Base-by-base conservation (phyloP, 495 filamentous ascomycete species). In the Daldinia decipiens region DNA sequence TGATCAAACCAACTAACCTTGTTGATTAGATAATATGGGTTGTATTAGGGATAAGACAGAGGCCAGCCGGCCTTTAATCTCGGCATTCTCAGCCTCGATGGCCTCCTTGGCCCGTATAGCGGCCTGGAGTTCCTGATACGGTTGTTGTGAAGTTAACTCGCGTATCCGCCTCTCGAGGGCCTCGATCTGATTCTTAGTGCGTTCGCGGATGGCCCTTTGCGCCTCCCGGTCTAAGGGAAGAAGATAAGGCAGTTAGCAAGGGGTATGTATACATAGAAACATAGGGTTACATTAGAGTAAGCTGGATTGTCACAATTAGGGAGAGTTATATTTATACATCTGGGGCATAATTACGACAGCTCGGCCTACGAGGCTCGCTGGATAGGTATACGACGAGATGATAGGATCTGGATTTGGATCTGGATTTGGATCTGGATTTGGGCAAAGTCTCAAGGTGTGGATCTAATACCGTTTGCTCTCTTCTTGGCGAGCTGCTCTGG, bases 191-290 rank as follows among this genome's bases (percentile, higher is more conserved):
- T 84, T 82, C 70, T 90, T 92, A 24, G 91, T 94, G 39, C 92
- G 84, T 73, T 93, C 90, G 5, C 92, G 86, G 63, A 94, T 95
- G 19, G 91, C 92, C 57, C 92, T 86, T 76, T 95, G 92, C 11
- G 92, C 92, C 77, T 95, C 92, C 21, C 92, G 89, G 73, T 95
- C 82, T 84, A 67, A 26, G 26, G 19, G 31, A 13, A 15, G 31
- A 13, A 3, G 24, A 36, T 21, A 54, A 52, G 36, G 32, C 55
- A 45, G 31, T 69, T 54, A 73, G 65, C 19, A 32, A 38, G 34
- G 27, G n/a, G 21, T 29, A 36, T 39, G 21, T 29, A 36, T 39
- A 27, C 21, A 24, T 11, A 26, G 4, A 21, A 31, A 21, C 32
- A 34, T 34, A 34, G 40, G 8, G 15, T 50, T 52, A 62, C 55